Evolutionary conservation across 768 basidiomycete genomes (phyloP).

Genomic region (Tephrocybe sp.): DNA sequence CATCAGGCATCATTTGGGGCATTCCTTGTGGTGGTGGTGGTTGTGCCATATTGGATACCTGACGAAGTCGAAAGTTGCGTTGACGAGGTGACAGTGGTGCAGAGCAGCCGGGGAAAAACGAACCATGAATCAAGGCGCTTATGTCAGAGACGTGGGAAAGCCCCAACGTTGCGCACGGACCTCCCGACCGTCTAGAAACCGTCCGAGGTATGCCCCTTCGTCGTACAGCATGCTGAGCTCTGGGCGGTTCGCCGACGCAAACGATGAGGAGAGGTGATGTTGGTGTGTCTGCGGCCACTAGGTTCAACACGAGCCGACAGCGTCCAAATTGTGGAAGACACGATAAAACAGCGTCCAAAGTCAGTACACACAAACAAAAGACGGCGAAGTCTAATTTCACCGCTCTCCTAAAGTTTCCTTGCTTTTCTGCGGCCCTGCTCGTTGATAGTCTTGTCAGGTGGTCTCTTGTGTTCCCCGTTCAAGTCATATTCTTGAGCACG

Average conservation of each 20-base stretch:
- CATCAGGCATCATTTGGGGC: slow-evolving; percentile 64
- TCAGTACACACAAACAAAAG: slow-evolving; percentile 48
- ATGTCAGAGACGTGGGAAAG: slow-evolving; percentile 63
- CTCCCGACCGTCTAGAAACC: slow-evolving; percentile 26
- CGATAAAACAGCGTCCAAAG: slow-evolving; percentile 68
- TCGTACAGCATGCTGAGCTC: slow-evolving; percentile 18
- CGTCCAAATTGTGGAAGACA: slow-evolving; percentile 76
- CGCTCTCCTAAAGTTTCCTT: neutral
- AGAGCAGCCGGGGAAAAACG: slow-evolving; percentile 42
- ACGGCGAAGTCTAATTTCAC: neutral
- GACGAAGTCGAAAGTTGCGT: slow-evolving; percentile 29
- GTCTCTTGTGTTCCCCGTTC: no score
- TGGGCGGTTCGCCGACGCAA: slow-evolving; percentile 15
- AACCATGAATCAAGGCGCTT: slow-evolving; percentile 44
- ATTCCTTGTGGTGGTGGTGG: slow-evolving; percentile 55
- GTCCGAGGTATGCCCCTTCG: slow-evolving; percentile 17
- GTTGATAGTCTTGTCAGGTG: neutral
- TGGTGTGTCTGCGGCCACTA: slow-evolving; percentile 52
- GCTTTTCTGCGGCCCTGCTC: neutral
- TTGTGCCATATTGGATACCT: slow-evolving; percentile 44
- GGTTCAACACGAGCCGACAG: slow-evolving; percentile 64
- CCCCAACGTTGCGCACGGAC: slow-evolving; percentile 57
- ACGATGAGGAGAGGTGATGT: slow-evolving; percentile 37
- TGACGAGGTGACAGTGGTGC: slow-evolving; percentile 47
- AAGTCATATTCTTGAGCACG: neutral